A percentile compares a stretch with the other conserved stretches of the same genome.
Conservation (phyloP, 257 asterid genomes). For the Plantago major region DNA sequence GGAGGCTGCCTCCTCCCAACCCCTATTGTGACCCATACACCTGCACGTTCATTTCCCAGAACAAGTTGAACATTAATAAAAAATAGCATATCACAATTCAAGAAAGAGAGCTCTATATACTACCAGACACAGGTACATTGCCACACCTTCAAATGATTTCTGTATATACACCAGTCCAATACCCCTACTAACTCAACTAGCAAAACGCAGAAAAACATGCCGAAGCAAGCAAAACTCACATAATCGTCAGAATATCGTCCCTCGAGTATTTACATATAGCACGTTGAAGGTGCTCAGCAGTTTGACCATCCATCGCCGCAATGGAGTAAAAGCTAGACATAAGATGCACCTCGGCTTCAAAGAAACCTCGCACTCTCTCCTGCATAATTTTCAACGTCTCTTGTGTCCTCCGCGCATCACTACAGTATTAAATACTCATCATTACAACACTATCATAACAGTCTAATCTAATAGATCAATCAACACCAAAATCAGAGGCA, state of each 20-base stretch:
- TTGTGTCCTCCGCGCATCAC: slow-evolving; percentile 84
- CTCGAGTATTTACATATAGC: slow-evolving; percentile 60
- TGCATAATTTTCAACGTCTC: slow-evolving; percentile 89
- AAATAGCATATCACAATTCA: neutral
- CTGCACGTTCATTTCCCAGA: slow-evolving; percentile 32
- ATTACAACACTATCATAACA: slow-evolving; percentile 10
- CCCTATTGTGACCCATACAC: slow-evolving; percentile 98
- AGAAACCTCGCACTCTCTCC: slow-evolving; percentile 60
- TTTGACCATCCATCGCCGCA: slow-evolving; percentile 99
- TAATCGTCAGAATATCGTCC: slow-evolving; percentile 68
- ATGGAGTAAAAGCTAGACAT: slow-evolving; percentile 88
- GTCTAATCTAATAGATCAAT: slow-evolving; percentile 10
- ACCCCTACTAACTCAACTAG: neutral
- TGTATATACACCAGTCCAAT: neutral
- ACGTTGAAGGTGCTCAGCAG: slow-evolving; percentile 76
- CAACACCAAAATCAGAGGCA: neutral
- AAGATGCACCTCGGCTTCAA: slow-evolving; percentile 77
- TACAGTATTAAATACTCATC: slow-evolving; percentile 25
- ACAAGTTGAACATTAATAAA: neutral
- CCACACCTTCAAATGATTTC: neutral
- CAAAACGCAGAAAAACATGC: slow-evolving; percentile 14
- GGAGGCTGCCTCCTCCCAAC: slow-evolving; percentile 99
- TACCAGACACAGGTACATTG: neutral
- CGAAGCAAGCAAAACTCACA: slow-evolving; percentile 52
- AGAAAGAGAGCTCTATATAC: slow-evolving; percentile 5